A percentile compares a stretch with the other conserved stretches of the same genome.
These are phyloP conservation scores for Myxozyma lipomycoides DNA, from an alignment of 805 yeast species.

Conservation along the genomic window DNA sequence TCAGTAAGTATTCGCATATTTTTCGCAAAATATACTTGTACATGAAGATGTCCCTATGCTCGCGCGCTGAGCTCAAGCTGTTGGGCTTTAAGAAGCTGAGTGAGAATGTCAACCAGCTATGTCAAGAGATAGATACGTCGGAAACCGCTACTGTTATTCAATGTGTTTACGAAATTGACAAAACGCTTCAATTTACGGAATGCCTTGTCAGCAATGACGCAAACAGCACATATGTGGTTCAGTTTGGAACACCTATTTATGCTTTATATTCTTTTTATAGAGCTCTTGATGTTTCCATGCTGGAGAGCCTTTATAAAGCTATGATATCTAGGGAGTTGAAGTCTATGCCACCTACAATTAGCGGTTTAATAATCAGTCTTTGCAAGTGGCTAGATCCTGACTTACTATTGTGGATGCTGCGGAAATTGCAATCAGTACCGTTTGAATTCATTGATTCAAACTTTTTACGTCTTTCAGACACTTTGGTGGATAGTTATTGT, in stretches of 20 bases:
- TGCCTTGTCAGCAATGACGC: constrained; percentile 18
- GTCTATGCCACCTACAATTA: constrained; percentile 5
- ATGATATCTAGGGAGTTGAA: constrained; percentile 8
- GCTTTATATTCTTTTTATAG: constrained; percentile 8
- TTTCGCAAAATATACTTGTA: constrained; percentile 20
- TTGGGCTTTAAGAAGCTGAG: constrained; percentile 13
- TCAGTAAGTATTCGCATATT: constrained; percentile 2
- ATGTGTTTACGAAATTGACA: neutral
- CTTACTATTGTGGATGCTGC: constrained; percentile 14
- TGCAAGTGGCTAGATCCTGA: constrained; percentile 9
- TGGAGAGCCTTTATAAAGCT: constrained; percentile 12
- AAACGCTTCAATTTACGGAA: constrained; percentile 12
- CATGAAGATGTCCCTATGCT: constrained; percentile 11
- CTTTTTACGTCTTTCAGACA: constrained; percentile 12
- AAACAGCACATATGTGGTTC: constrained; percentile 9
- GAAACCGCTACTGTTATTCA: neutral
- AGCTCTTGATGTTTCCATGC: constrained; percentile 7
- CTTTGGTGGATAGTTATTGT: constrained; percentile 5
- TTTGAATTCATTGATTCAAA: constrained; percentile 7
- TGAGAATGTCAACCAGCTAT: constrained; percentile 8
- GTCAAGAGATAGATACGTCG: constrained; percentile 6
- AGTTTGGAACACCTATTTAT: constrained; percentile 19
- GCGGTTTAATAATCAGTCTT: constrained; percentile 5
- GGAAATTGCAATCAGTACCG: constrained; percentile 6
- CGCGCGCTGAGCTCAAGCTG: constrained; percentile 19